A percentile compares a stretch with the other conserved stretches of the same genome.
Evolutionary conservation across 2,329 filamentous ascomycete genomes (phyloP).

Genomic region (Stagonosporopsis vannaccii): DNA sequence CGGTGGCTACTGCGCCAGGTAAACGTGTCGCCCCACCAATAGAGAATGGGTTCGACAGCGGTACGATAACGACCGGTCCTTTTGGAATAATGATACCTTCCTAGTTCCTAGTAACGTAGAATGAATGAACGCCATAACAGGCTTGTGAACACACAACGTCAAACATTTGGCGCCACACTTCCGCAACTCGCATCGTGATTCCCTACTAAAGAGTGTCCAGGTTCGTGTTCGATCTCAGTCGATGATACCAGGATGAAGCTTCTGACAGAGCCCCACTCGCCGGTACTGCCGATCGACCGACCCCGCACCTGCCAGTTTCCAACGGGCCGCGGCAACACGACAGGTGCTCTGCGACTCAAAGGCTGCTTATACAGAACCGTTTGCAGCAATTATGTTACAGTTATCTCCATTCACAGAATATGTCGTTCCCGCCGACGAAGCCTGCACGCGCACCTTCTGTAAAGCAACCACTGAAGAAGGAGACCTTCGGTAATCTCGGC

Average conservation of each 20-base stretch:
- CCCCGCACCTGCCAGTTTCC: slow-evolving; percentile 12
- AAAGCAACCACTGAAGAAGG: slow-evolving; percentile 33
- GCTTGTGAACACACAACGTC: slow-evolving; percentile 6
- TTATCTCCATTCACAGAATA: slow-evolving; percentile 1
- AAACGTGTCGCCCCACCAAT: slow-evolving; percentile 35
- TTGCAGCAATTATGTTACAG: not conserved
- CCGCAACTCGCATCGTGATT: not conserved
- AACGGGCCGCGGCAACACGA: slow-evolving; percentile 21
- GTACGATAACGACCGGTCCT: slow-evolving; percentile 21
- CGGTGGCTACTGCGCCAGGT: slow-evolving; percentile 68
- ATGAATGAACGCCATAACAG: slow-evolving; percentile 23
- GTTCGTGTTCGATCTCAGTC: slow-evolving; percentile 1
- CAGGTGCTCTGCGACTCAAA: not conserved
- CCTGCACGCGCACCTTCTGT: slow-evolving; percentile 22
- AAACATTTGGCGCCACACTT: not conserved
- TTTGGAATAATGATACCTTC: slow-evolving; percentile 27
- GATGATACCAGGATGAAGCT: slow-evolving; percentile 12
- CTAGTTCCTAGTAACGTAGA: slow-evolving; percentile 27
- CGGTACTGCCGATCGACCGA: slow-evolving; percentile 8
- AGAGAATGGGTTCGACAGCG: slow-evolving; percentile 20
- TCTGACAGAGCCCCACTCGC: slow-evolving; percentile 7
- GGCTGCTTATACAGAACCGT: slow-evolving; percentile 3
- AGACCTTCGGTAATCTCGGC: slow-evolving; percentile 45
- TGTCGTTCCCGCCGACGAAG: slow-evolving; percentile 20
- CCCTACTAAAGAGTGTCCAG: slow-evolving; percentile 1